Conservation (phyloP, 176 grass and related monocot species). For the Hsuehochloa calcarea region DNA sequence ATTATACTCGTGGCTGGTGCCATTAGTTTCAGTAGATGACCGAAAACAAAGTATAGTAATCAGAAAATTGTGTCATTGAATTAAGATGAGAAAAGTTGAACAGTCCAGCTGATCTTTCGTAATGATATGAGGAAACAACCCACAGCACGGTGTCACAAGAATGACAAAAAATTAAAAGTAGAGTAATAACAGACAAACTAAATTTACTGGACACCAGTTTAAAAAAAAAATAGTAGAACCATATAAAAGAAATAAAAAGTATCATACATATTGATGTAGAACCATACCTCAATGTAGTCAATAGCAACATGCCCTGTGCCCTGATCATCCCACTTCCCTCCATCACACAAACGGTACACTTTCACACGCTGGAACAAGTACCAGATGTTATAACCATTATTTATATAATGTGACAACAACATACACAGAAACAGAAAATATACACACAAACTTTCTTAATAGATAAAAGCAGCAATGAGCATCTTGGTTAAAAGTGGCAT, state of each 20-base stretch:
- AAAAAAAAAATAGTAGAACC: slow-evolving; percentile 5
- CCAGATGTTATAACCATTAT: slow-evolving; percentile 15
- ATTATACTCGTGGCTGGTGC: not conserved
- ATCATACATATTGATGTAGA: not conserved
- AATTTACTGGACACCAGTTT: not conserved
- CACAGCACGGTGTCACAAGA: not conserved
- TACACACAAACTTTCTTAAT: not conserved
- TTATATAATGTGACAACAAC: slow-evolving; percentile 5
- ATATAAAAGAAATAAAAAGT: slow-evolving; percentile 15
- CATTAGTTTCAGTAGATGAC: not conserved
- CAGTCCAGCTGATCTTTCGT: not conserved
- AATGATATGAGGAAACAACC: not conserved
- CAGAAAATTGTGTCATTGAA: not conserved
- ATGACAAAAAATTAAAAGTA: not conserved
- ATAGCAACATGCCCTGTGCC: slow-evolving; percentile 91
- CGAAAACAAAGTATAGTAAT: not conserved
- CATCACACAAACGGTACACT: slow-evolving; percentile 81
- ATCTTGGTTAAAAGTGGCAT: slow-evolving; percentile 8
- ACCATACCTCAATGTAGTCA: slow-evolving; percentile 76
- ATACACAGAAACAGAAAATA: not conserved
- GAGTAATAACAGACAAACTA: slow-evolving; percentile 2
- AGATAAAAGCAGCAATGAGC: not conserved
- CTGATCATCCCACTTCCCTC: slow-evolving; percentile 95
- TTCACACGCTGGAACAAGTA: slow-evolving; percentile 84
- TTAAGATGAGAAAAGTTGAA: not conserved